A percentile compares a stretch with the other conserved stretches of the same genome.
Evolutionary conservation across 495 filamentous ascomycete genomes (phyloP).

Genomic region (Bacidia gigantensis): DNA sequence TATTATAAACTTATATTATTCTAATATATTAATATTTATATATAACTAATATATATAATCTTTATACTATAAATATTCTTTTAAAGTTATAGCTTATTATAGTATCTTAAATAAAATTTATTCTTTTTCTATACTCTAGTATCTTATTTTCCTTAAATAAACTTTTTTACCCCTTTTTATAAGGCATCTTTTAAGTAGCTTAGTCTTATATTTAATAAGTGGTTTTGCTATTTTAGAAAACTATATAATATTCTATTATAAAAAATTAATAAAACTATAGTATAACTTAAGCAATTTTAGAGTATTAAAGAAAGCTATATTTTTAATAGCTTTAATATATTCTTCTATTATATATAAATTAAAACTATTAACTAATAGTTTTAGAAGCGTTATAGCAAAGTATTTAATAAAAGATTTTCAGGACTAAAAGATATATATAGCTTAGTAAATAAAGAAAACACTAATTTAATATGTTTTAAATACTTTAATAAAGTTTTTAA

Average conservation of each 20-base stretch:
- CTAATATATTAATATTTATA: conserved; percentile 1
- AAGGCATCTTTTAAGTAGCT: not conserved
- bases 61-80: not conserved
- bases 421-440: not conserved
- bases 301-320: not conserved
- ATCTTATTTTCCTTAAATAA: not conserved
- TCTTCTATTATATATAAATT: not conserved
- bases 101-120: not conserved
- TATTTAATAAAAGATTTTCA: not conserved
- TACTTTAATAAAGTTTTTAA: not conserved
- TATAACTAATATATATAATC: not conserved
- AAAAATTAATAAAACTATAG: not conserved
- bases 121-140: not conserved
- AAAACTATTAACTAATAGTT: not conserved
- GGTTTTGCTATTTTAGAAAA: not conserved
- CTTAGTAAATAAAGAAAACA: not conserved
- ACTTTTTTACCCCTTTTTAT: not conserved
- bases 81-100: not conserved
- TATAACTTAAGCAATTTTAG: not conserved
- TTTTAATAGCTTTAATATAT: not conserved
- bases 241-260: not conserved
- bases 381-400: not conserved
- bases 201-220: not conserved
- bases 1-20: not conserved
- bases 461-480: not conserved